Base-by-base conservation (phyloP, 176 grass and related monocot genomes). In the Alopecurus myosuroides region DNA sequence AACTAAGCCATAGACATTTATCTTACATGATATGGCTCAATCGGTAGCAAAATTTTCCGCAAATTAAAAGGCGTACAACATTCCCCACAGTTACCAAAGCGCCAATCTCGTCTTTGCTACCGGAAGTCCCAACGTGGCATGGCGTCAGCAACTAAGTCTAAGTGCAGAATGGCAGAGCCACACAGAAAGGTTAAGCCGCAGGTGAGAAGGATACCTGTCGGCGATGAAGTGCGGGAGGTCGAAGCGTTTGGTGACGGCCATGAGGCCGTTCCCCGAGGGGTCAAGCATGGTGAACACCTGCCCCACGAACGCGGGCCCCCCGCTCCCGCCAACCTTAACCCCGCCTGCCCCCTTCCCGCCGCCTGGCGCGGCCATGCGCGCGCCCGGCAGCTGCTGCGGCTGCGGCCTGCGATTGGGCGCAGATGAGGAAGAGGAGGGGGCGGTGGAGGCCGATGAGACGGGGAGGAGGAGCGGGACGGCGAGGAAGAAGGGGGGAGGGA, bases 221-320 rank as follows among this genome's bases (percentile, higher is more conserved):
- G 88, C 56, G 76, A 99, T 84, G 90, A 99, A 98, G 48, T 55
- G 85, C 6, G 91, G 93, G 77, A 99, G 77, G 61, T 94, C 76
- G 73, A 99, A 94, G 81, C 88, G 93, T 31, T 86, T 89, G 81
- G 86, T 88, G 51, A 96, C 93, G n/a, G 91, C 86, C 93, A 99
- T 96, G 86, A 99, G 97, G 13, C 93, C 97, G 65, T 99, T 99
- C 36, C 93, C 97, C 25, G 93, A 99, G 19, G 93, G 93, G 89
- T 99, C 97, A 41, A 99, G 89, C 93, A 96, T 94, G 66, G 90
- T 96, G 77, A 94, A 99, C 18, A 99, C 93, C 86, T 94, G 97
- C 31, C 97, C 97, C 23, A 99, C 97, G 77, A 99, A 99, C 22
- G 89, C 97, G 4, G 93, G 93, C 0, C 93, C 97, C 35, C 81